Evolutionary conservation across 768 basidiomycete genomes (phyloP).

Genomic region (Tubosaeta brunneosetosa): DNA sequence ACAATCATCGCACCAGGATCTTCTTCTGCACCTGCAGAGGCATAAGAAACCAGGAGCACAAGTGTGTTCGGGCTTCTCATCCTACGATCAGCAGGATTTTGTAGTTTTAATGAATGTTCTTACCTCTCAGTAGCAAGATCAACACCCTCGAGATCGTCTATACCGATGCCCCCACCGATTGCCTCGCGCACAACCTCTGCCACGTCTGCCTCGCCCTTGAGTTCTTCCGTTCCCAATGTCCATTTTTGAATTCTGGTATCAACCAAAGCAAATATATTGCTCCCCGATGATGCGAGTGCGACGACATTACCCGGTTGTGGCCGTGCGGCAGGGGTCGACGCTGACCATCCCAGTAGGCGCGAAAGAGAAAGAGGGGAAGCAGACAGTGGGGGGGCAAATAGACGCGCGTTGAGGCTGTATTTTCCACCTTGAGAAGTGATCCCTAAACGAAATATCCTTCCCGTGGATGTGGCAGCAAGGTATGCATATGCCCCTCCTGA

Average conservation of each 20-base stretch:
- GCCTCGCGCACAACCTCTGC: slow-evolving; percentile 43
- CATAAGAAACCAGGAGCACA: slow-evolving; percentile 64
- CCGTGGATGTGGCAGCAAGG: slow-evolving; percentile 63
- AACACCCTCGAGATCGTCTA: slow-evolving; percentile 67
- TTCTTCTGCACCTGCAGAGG: slow-evolving; percentile 44
- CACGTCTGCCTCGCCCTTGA: slow-evolving; percentile 55
- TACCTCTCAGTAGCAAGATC: slow-evolving; percentile 64
- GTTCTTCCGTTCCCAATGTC: slow-evolving; percentile 51
- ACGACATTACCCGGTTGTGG: slow-evolving; percentile 59
- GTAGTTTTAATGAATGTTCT: slow-evolving; percentile 10
- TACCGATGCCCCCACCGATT: slow-evolving; percentile 42
- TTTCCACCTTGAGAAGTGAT: slow-evolving; percentile 68
- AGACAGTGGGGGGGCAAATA: slow-evolving; percentile 51
- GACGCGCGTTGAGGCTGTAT: slow-evolving; percentile 51
- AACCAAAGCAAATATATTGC: slow-evolving; percentile 64
- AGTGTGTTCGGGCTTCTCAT: slow-evolving; percentile 46
- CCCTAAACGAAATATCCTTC: slow-evolving; percentile 58
- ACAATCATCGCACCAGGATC: slow-evolving; percentile 30
- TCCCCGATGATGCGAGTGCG: slow-evolving; percentile 51
- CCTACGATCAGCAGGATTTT: slow-evolving; percentile 1
- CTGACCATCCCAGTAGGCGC: slow-evolving; percentile 40
- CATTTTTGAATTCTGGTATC: slow-evolving; percentile 68
- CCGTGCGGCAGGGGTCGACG: slow-evolving; percentile 34
- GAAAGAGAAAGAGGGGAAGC: slow-evolving; percentile 41
- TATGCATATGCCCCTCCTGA: slow-evolving; percentile 31